Conservation (phyloP, 148 eudicot species). For the Camellia sinensis region DNA sequence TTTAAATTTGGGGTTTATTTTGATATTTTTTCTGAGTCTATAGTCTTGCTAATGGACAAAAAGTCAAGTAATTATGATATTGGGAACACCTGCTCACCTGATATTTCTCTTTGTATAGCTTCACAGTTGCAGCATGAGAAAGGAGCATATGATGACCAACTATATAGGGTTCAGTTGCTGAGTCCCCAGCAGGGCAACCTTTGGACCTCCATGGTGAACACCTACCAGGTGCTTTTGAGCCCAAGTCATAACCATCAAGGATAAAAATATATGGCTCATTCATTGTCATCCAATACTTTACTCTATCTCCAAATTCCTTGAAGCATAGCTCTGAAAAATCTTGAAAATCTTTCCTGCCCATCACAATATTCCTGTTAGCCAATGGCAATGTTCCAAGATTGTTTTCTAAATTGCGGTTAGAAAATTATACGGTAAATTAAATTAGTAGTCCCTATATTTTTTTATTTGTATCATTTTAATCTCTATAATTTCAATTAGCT, state of each 20-base stretch:
- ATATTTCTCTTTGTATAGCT: constrained; percentile 17
- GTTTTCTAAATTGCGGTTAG: no score
- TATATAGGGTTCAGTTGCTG: constrained; percentile 18
- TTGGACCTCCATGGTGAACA: neutral
- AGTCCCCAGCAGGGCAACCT: neutral
- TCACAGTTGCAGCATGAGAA: constrained; percentile 1
- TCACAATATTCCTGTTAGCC: neutral
- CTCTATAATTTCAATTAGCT: no score
- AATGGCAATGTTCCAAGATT: no score
- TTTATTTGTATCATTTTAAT: no score
- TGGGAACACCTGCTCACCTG: neutral
- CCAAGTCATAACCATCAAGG: neutral
- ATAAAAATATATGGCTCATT: constrained; percentile 21
- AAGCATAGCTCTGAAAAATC: constrained; percentile 23
- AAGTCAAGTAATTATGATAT: neutral
- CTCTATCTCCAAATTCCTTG: constrained; percentile 25
- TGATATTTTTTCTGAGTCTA: no score
- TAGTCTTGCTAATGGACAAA: no score
- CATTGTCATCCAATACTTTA: constrained; percentile 31
- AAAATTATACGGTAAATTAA: no score
- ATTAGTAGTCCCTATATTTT: no score
- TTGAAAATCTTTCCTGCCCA: constrained; percentile 21
- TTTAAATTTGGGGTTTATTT: no score
- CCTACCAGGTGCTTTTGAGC: constrained; percentile 7
- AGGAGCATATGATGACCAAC: constrained; percentile 19